These are phyloP conservation scores for Kodamaea lidongshanica DNA, from an alignment of 805 yeast species.

Conservation along the genomic window DNA sequence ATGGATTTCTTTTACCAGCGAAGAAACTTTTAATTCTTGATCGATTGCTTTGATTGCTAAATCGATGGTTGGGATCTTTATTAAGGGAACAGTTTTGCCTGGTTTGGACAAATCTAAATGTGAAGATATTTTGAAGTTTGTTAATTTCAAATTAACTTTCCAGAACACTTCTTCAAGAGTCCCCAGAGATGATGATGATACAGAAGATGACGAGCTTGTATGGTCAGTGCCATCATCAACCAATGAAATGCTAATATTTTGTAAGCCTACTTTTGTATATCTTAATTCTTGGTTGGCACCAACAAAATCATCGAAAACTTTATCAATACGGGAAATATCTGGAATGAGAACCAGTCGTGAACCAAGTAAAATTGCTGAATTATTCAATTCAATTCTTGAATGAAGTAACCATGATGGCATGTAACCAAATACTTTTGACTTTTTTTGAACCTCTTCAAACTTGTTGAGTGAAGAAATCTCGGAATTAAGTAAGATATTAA, in stretches of 20 bases:
- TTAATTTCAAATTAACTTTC: constrained; percentile 14
- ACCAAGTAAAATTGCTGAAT: constrained; percentile 23
- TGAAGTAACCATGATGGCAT: constrained; percentile 33
- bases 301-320: constrained; percentile 14
- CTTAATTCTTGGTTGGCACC: constrained; percentile 18
- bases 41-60: constrained; percentile 9
- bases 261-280: constrained; percentile 11
- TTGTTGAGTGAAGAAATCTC: no score
- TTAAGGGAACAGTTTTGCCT: constrained; percentile 10
- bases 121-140: constrained; percentile 14
- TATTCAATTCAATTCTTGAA: constrained; percentile 13
- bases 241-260: constrained; percentile 7
- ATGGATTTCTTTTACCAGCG: background rate
- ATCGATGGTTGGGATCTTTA: constrained; percentile 19
- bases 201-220: background rate
- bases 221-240: background rate
- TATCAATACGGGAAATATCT: constrained; percentile 10
- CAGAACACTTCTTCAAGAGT: constrained; percentile 19
- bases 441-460: constrained; percentile 6
- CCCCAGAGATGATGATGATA: constrained; percentile 23
- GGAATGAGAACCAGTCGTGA: constrained; percentile 36
- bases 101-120: constrained; percentile 9
- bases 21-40: constrained; percentile 11
- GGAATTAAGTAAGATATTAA: constrained; percentile 23
- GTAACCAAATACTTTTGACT: constrained; percentile 13